Evolutionary conservation across 345 rosid species (phyloP), one percentile per base, ranked within the genome.

Genomic region (Eucalyptus lansdowneana): DNA sequence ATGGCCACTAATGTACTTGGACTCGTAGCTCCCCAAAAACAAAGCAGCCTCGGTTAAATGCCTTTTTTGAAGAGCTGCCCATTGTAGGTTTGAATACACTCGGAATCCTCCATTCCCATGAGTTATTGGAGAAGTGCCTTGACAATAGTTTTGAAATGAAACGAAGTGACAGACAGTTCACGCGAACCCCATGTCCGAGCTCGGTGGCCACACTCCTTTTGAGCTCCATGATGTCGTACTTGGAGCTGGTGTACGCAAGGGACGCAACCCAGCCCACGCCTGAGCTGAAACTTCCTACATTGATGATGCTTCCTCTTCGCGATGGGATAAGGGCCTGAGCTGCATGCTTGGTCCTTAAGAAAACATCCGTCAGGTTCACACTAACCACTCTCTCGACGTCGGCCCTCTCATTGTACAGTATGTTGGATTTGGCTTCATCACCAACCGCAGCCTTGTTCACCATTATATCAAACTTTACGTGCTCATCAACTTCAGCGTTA

Each of bases 281-380:
- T 10, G 90, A 90, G 47, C 56, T 11, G 56, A 80, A 45, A 72
- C 90, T 88, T 19, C 89, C 89, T 34, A 54, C 50, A 19, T 53
- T 40, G 21, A 90, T 80, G 42, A 89, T 89, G 86, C 89, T 87
- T 27, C 91, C 90, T 14, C 83, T 65, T 4, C 88, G 91, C 25
- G 14, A 60, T 11, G 49, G 24, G 31, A 80, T 87, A 92, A 92
- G 90, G 47, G 87, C 92, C 15, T 89, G 87, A 25, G 93, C 91
- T 8, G 92, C 92, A 42, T 90, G 91, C 49, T 91, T 86, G 19
- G 89, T 87, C 25, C 92, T 90, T 8, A 91, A 37, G 72, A 89
- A 92, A 3, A 56, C 50, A 34, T 37, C 86, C 24, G 47, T 37
- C 24, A 37, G 47, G 25, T 80, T 80, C 45, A 37, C 86, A 17